Percentiles rank a stretch among this genome's conserved stretches.
These are phyloP conservation scores for Torulaspora quercuum DNA, from an alignment of 805 yeast genomes.

Conservation along the genomic window DNA sequence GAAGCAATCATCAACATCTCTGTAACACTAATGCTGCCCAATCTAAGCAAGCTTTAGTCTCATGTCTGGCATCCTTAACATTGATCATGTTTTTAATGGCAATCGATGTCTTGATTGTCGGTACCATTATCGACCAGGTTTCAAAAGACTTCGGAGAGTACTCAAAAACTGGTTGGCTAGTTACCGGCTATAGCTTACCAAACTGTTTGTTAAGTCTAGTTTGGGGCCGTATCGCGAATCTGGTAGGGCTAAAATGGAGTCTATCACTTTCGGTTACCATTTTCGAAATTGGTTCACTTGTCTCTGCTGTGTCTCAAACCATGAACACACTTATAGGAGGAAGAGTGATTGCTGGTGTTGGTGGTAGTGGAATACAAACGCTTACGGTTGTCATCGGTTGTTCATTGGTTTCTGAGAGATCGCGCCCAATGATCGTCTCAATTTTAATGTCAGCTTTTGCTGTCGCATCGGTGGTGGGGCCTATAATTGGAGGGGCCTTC, in stretches of 20 bases:
- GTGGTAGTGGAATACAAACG: conserved; percentile 64
- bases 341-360: conserved; percentile 64
- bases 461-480: conserved; percentile 54
- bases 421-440: conserved; percentile 24
- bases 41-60: conserved; percentile 1
- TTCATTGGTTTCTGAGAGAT: conserved; percentile 20
- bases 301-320: conserved; percentile 51
- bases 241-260: conserved; percentile 53
- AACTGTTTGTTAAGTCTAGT: conserved; percentile 51
- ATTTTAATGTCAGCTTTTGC: conserved; percentile 38
- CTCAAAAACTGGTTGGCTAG: conserved; percentile 54
- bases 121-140: conserved; percentile 49
- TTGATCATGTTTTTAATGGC: conserved; percentile 39
- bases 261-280: conserved; percentile 46
- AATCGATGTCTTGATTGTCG: conserved; percentile 54
- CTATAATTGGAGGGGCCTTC: conserved; percentile 63
- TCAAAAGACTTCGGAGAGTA: conserved; percentile 48
- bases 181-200: conserved; percentile 52
- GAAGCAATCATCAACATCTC: too few species aligned
- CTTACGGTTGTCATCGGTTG: conserved; percentile 54
- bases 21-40: too few species aligned
- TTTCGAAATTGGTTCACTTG: conserved; percentile 59
- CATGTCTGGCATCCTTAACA: conserved; percentile 15
- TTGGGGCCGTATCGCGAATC: conserved; percentile 55
- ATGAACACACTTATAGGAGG: conserved; percentile 66